phyloP scores from a whole-genome alignment of 805 yeast genomes.

The Candida orba region DNA sequence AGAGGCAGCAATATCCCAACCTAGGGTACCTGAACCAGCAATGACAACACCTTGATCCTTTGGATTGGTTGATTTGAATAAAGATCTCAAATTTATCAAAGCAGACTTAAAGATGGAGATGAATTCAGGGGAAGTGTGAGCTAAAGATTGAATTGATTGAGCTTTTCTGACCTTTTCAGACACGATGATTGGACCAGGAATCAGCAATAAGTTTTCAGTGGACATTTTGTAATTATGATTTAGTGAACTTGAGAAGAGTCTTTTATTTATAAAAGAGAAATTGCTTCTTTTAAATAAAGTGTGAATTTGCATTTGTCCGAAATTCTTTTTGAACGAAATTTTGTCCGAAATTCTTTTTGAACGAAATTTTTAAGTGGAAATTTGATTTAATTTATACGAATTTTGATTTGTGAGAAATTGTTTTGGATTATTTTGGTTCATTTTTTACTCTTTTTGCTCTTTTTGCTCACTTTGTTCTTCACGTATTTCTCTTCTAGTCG shows the following conservation, averaged over 20 bases:
- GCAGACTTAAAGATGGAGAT: constrained; percentile 63
- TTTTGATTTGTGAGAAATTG: no score
- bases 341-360: constrained; percentile 10
- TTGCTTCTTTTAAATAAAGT: background rate
- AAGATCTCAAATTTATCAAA: constrained; percentile 57
- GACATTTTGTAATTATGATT: constrained; percentile 8
- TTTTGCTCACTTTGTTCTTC: constrained; percentile 13
- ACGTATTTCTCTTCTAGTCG: constrained; percentile 44
- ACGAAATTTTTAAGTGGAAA: background rate
- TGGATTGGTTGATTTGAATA: constrained; percentile 64
- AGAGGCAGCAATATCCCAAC: constrained; percentile 87
- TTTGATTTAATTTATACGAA: background rate
- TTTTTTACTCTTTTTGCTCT: constrained; percentile 29
- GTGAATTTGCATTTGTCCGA: constrained; percentile 11
- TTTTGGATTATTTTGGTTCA: no score
- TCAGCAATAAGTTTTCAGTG: constrained; percentile 40
- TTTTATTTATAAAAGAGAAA: background rate
- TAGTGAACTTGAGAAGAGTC: background rate
- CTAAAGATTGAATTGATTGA: constrained; percentile 73
- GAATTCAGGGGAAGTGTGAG: constrained; percentile 89
- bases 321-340: constrained; percentile 1
- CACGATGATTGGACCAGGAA: constrained; percentile 86
- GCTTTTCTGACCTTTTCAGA: constrained; percentile 73
- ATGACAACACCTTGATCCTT: constrained; percentile 75
- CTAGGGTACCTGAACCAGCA: constrained; percentile 89